Base-by-base conservation (phyloP, 345 rosid species). In the Streptanthus diversifolius region DNA sequence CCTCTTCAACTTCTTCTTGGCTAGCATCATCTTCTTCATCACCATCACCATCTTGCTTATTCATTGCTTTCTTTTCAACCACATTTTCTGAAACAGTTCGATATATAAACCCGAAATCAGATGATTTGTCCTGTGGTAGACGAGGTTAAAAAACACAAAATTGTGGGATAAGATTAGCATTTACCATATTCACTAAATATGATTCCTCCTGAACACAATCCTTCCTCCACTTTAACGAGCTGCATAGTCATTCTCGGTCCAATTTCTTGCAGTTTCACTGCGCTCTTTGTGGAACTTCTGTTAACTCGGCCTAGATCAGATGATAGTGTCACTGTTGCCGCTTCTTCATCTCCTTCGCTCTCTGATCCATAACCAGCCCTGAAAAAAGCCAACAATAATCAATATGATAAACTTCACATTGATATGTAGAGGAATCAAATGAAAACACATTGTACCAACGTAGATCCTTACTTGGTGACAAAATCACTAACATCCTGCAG, bases 311-410 rank as follows among this genome's bases (percentile, higher is more conserved):
- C 89, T 52, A 90, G 81, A 81, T 91, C 90, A 76, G 87, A 83
- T 12, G 82, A 69, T 80, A 92, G 67, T 56, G 92, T 88, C 80
- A 95, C 97, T 2, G 85, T 87, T 7, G 99, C 97, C 5, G 96
- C 96, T 78, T 95, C 99, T 62, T 88, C 97, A 64, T 92, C 98
- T 45, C 82, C 91, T 84, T 95, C 98, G 66, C 98, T 95, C 83
- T 92, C 99, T 75, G 97, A 90, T 70, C 93, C 99, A 30, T 90
- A 90, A 66, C 97, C 97, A 76, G 86, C 90, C 82, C 98, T 92
- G 81, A 19, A 59, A 68, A 55, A 18, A 35, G 13, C 14, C 12
- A 8, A 33, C 43, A 19, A 59, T 45, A 74, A 56, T 45, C 10
- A 27, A 27, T 15, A 71, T 1, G 30, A 25, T 4, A 33, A 15